Conservation (phyloP, 129 eudicot species). For the Solidago caesia region DNA sequence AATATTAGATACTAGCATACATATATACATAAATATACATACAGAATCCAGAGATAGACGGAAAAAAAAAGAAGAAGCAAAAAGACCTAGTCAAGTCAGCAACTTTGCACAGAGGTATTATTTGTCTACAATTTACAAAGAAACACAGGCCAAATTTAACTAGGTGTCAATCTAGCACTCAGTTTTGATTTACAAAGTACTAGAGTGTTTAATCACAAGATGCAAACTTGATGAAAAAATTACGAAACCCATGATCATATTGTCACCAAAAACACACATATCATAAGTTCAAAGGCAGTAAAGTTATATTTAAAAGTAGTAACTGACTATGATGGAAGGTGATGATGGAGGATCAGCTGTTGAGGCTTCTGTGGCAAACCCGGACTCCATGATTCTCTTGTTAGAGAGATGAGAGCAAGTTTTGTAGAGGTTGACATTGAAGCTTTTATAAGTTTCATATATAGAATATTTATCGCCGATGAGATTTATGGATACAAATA, state of each 20-base stretch:
- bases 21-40: not conserved
- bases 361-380: conserved; percentile 29
- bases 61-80: not conserved
- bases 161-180: no score
- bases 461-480: conserved; percentile 22
- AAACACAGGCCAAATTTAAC: not conserved
- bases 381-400: conserved; percentile 18
- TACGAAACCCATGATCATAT: not conserved
- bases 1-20: not conserved
- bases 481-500: conserved; percentile 22
- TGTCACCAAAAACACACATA: not conserved
- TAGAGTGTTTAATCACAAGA: not conserved
- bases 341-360: conserved; percentile 26
- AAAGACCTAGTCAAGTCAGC: not conserved
- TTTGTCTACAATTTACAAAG: not conserved
- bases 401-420: conserved; percentile 12
- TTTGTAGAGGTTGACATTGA: conserved; percentile 17
- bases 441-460: conserved; percentile 5
- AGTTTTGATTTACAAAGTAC: not conserved
- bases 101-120: not conserved
- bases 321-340: conserved; percentile 28
- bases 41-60: not conserved
- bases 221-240: not conserved
- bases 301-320: not conserved
- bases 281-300: not conserved